phyloP scores from a whole-genome alignment of 169 alveolate genomes.

The Cryptosporidium ryanae region DNA sequence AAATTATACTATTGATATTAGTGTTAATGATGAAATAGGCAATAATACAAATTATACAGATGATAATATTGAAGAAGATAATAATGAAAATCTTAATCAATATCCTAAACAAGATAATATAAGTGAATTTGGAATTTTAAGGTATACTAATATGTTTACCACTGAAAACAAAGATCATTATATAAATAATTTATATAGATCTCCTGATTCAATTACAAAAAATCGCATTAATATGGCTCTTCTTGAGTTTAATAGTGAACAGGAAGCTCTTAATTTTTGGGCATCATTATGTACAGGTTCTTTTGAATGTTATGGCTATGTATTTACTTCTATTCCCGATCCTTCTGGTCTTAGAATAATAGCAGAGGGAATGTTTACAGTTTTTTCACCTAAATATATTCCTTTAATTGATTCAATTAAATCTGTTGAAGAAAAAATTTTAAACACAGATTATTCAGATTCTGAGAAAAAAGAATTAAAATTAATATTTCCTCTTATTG shows the following conservation, averaged over 20 bases:
- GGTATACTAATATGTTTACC: constrained; percentile 28
- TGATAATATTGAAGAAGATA: neutral
- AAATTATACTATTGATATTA: too few relatives aligned
- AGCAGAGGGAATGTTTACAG: constrained; percentile 48
- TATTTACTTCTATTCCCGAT: constrained; percentile 58
- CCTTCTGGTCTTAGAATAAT: constrained; percentile 56
- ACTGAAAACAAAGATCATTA: constrained; percentile 30
- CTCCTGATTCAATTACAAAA: constrained; percentile 23
- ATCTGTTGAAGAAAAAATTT: neutral
- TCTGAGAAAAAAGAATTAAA: neutral
- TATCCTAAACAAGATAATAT: neutral
- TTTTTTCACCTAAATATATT: constrained; percentile 47
- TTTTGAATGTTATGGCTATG: constrained; percentile 57
- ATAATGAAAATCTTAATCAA: neutral
- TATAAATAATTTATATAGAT: constrained; percentile 35
- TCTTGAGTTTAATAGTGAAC: constrained; percentile 44
- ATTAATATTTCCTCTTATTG: constrained; percentile 40
- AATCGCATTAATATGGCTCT: constrained; percentile 36
- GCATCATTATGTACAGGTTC: constrained; percentile 25
- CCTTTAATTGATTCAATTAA: constrained; percentile 44
- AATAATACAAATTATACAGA: neutral
- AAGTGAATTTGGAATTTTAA: constrained; percentile 39
- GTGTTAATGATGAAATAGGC: too few relatives aligned
- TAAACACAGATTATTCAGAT: neutral
- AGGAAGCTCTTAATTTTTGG: constrained; percentile 61